Base-by-base conservation (phyloP, 805 yeast species). In the Zygotorulaspora florentina region DNA sequence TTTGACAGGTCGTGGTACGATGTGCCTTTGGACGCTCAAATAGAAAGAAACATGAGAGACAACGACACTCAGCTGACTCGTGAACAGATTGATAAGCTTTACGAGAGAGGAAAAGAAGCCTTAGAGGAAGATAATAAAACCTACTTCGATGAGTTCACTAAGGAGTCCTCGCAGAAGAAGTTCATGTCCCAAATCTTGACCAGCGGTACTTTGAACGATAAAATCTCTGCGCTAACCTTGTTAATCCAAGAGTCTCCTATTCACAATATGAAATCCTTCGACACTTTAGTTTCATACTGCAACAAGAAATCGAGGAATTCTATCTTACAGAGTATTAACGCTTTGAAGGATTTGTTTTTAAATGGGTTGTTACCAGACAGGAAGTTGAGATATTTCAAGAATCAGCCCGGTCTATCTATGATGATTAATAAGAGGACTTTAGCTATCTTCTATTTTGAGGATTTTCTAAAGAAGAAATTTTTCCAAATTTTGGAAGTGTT, bases 181-280 rank as follows among this genome's bases (percentile, higher is more conserved):
- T 91, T 91, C 65, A 79, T 88, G 73, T 77, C 91, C 1, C 95
- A 91, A 67, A 84, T 93, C 55, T 76, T 93, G 58, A 75, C 89
- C 5, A 84, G 81, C 54, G 99, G 99, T 86, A 93, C 99, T 0
- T 74, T 91, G 57, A 84, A 81, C 57, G 99, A 93, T 83, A 89
- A 93, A 69, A 86, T 93, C 45, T 87, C 96, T 39, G 96, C 99
- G 0, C 75, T 93, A 61, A 91, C 99, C 0, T 78, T 93, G 62
- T 73, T 93, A 62, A 79, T 90, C 39, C 98, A 93, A 64, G 98
- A 93, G 69, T 90, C 97, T 2, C 99, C 99, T 6, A 64, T 89
- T 44, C 98, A 93, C 62, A 86, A 91, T 56, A 61, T 83, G 42
- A 86, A 87, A 63, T 87, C 96, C 0, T 72, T 93, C 46, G 96